Percentiles rank a stretch among this genome's conserved stretches.
Conservation (phyloP, 352 stramenopile genomes). For the Globisporangium echinulatum region DNA sequence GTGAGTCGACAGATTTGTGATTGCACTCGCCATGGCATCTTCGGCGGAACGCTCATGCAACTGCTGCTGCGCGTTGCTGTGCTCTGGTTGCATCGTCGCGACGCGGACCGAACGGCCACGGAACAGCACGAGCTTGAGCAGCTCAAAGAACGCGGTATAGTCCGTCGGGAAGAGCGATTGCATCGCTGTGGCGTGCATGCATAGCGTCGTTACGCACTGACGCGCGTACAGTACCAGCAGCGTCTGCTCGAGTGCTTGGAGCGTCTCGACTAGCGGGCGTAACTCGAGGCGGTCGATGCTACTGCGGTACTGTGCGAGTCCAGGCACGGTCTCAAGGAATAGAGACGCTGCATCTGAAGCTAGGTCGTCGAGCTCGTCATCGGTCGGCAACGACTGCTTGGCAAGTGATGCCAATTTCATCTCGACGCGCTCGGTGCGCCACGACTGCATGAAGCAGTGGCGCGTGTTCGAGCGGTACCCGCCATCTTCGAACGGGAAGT, state of each 20-base stretch:
- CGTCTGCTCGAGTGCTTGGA: constrained; percentile 8
- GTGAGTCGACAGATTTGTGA: neutral
- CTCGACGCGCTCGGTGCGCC: constrained; percentile 23
- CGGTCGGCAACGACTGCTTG: neutral
- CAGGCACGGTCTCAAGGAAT: neutral
- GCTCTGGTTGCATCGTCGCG: neutral
- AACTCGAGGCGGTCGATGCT: constrained; percentile 9
- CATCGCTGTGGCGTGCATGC: neutral
- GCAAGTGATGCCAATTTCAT: constrained; percentile 13
- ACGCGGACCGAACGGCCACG: constrained; percentile 40
- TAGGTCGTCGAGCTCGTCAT: neutral
- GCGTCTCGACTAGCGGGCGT: neutral
- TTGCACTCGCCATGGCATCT: constrained; percentile 2
- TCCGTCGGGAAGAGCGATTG: neutral
- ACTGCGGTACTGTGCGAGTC: neutral
- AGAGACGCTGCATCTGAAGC: neutral
- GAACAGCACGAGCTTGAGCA: constrained; percentile 47
- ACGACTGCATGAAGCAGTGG: constrained; percentile 24
- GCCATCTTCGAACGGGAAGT: constrained; percentile 81
- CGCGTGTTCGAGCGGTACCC: constrained; percentile 55
- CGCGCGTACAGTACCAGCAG: constrained; percentile 9
- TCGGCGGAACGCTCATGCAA: constrained; percentile 1
- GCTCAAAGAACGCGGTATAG: constrained; percentile 22
- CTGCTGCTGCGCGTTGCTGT: too few relatives aligned
- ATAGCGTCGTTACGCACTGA: constrained; percentile 4